Conservation (phyloP, 306 rosid species). For the Inga leiocalycina region DNA sequence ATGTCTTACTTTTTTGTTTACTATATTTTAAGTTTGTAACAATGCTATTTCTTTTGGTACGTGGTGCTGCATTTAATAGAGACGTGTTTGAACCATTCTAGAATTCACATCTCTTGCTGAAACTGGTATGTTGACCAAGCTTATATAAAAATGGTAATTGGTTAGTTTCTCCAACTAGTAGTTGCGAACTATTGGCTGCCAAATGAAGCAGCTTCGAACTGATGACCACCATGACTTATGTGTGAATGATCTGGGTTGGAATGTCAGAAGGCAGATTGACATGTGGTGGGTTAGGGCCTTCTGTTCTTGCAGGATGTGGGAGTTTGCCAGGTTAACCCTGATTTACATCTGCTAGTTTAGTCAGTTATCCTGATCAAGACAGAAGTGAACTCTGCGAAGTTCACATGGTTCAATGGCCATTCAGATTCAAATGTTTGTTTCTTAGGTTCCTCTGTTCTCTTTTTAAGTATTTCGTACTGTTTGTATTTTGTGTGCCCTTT, state of each 20-base stretch:
- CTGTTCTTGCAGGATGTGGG: conserved; percentile 2
- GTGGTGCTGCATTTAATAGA: neutral
- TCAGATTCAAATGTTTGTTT: conserved; percentile 2
- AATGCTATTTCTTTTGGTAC: conserved; percentile 1
- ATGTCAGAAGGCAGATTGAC: conserved; percentile 9
- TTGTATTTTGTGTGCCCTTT: conserved; percentile 13
- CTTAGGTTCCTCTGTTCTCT: conserved; percentile 23
- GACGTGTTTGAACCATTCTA: neutral
- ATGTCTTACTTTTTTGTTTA: conserved; percentile 33
- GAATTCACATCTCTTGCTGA: neutral
- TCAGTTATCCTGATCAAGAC: neutral
- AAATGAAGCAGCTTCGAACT: conserved; percentile 12
- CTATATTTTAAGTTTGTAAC: conserved; percentile 12
- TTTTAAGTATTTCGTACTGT: conserved; percentile 18
- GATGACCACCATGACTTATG: neutral
- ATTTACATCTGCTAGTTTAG: neutral
- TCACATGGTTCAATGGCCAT: conserved; percentile 5
- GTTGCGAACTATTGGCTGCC: conserved; percentile 3
- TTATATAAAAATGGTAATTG: neutral
- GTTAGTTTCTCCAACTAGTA: conserved; percentile 24
- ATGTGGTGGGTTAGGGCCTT: conserved; percentile 5
- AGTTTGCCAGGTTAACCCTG: conserved; percentile 1
- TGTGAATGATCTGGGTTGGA: conserved; percentile 18
- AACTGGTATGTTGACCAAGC: conserved; percentile 1
- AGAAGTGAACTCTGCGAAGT: conserved; percentile 1